A percentile compares a stretch with the other conserved stretches of the same genome.
phyloP scores from a whole-genome alignment of 257 asterid species.

The Anisodus acutangulus region DNA sequence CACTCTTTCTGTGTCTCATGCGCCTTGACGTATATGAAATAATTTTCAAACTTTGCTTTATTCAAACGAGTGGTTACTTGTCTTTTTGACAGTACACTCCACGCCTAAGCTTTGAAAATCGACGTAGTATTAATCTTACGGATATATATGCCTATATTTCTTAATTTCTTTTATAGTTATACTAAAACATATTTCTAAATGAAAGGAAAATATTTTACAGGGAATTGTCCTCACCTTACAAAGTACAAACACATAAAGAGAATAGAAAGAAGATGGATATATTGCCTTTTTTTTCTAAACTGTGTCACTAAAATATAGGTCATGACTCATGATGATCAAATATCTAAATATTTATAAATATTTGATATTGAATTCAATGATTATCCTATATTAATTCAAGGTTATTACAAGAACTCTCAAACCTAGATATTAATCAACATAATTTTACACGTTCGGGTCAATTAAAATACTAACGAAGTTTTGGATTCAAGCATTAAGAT shows the following conservation, averaged over 20 bases:
- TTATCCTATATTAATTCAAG: too few species aligned
- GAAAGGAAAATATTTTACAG: not conserved
- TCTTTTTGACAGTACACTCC: slow-evolving; percentile 13
- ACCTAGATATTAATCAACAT: too few species aligned
- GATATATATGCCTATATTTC: not conserved
- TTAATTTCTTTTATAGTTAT: not conserved
- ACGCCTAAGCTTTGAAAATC: not conserved
- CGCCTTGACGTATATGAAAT: slow-evolving; percentile 24
- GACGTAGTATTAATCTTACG: not conserved
- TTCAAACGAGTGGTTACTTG: slow-evolving; percentile 25
- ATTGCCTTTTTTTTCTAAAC: not conserved
- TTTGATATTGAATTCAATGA: too few species aligned
- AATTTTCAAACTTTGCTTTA: not conserved
- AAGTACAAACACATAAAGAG: not conserved
- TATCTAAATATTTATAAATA: too few species aligned
- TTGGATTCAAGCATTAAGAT: not conserved
- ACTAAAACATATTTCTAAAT: not conserved
- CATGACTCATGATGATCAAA: too few species aligned
- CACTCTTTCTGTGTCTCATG: slow-evolving; percentile 16
- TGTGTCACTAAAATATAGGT: too few species aligned
- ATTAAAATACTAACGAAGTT: not conserved
- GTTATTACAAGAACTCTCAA: too few species aligned
- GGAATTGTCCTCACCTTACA: not conserved
- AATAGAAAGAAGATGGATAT: not conserved
- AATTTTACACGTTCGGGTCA: too few species aligned